Evolutionary conservation across 352 stramenopile species (phyloP), one percentile per base, ranked within the genome.

Genomic region (Globisporangium camurandrum): DNA sequence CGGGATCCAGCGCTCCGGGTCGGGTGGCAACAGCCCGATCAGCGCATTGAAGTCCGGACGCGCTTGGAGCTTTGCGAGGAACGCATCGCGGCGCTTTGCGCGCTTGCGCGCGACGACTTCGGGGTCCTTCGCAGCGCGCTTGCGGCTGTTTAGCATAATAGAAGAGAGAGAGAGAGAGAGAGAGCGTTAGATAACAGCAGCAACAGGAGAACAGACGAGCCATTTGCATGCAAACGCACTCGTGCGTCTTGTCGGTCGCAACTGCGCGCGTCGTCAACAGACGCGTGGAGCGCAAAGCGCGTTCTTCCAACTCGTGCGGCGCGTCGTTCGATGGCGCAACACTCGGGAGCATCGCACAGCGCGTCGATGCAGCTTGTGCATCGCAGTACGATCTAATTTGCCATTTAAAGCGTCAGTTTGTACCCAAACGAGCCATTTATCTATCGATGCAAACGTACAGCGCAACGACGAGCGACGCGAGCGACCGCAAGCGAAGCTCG

Each of bases 1-100:
- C n/a, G 81, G 75, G 56, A 93, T 88, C 81, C 81, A 93, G 45
- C 81, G 78, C 62, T 90, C 81, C 17, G 78, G 78, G 45, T 93
- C 76, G 12, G 81, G 81, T 39, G 81, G 84, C 44, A 91, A 45
- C 8, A 91, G 62, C 1, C 79, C 79, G 51, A 92, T 89, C 14
- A 59, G 81, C 45, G 75, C 68, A 59, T 92, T 89, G 64, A 84
- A 92, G 67, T 88, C 74, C 16, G 66, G 60, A 44, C 69, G 75
- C 56, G 71, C 54, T 17, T 75, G 78, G 40, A 93, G 55, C 30
- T 72, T 74, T 20, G 67, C 59, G 22, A 93, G 48, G 59, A 84
- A 68, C 24, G 67, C 60, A 26, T 88, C 78, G 24, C 71, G 71
- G 50, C 77, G 68, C 57, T 87, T 90, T 9, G 74, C 64, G 49